Conservation (phyloP, 306 rosid genomes). For the Medicago arabica region DNA sequence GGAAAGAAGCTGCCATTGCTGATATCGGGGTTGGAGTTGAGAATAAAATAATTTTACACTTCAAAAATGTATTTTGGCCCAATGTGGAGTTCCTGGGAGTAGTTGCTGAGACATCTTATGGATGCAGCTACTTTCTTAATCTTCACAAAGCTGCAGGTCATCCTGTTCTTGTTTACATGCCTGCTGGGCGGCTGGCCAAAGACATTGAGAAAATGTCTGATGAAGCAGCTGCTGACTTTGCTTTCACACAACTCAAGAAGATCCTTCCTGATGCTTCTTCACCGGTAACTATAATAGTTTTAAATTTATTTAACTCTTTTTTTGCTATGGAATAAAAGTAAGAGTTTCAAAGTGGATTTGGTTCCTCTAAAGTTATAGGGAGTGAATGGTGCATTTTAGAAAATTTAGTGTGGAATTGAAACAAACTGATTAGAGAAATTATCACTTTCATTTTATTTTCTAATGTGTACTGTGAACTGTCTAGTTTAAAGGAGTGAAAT, state of each 20-base stretch:
- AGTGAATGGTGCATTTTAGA: background rate
- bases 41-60: conserved; percentile 88
- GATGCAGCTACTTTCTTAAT: conserved; percentile 98
- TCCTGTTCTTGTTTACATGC: conserved; percentile 97
- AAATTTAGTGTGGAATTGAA: background rate
- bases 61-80: conserved; percentile 95
- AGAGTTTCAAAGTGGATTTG: conserved; percentile 21
- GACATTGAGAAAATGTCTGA: conserved; percentile 99
- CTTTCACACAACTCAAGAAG: conserved; percentile 77
- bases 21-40: conserved; percentile 95
- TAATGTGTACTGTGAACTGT: background rate
- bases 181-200: conserved; percentile 96
- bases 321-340: background rate
- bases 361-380: background rate
- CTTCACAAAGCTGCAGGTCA: conserved; percentile 97
- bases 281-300: conserved; percentile 61
- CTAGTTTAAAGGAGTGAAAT: background rate
- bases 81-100: conserved; percentile 98
- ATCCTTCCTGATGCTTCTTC: conserved; percentile 94
- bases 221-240: conserved; percentile 94
- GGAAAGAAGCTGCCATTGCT: conserved; percentile 91
- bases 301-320: background rate
- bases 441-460: background rate
- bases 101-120: conserved; percentile 91
- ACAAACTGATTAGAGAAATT: background rate